Evolutionary conservation across 495 filamentous ascomycete species (phyloP), one percentile per base, ranked within the genome.

Genomic region (Halenospora varia): DNA sequence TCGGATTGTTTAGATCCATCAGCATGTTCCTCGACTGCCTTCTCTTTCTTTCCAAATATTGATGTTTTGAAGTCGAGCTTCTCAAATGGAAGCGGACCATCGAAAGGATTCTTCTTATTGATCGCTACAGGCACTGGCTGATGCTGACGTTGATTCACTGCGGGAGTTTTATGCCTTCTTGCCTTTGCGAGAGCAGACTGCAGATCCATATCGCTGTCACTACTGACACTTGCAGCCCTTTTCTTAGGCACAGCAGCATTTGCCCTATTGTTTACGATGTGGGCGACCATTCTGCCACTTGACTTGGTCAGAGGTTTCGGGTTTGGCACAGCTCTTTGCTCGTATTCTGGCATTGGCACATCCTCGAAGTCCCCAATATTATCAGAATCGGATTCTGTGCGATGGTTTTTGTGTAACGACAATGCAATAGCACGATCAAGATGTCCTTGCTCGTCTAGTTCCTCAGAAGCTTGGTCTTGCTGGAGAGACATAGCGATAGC

Each of bases 11-110:
- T 47, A 56, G 18, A n/a, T 8, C 10, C 9, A 60, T 48, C 47
- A 54, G 59, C 47, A 41, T 71, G 46, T 26, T 62, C 64, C 50
- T 62, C 56, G 23, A 50, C 40, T 47, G 65, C 58, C 50, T 66
- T 44, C 45, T 72, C 77, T 65, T 79, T 85, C 62, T 71, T 77
- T 19, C 71, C 72, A 51, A 83, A 78, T 15, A 86, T 75, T 18
- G 75, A 79, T 67, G 80, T 75, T 56, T 77, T 79, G 60, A 93
- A 81, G 64, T 89, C 81, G 1, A 98, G 75, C 46, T 87, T 89
- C 67, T 96, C 90, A 63, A 97, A 97, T 0, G 93, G 93, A 15
- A 97, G 72, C 1, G 92, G 90, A 0, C 93, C 93, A 64, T 81
- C 80, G 66, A 95, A 90, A 6, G 76, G 73, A 63, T 77, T 77